These are phyloP conservation scores for Trichoderma breve DNA, from an alignment of 2,329 filamentous ascomycete species.

Conservation along the genomic window DNA sequence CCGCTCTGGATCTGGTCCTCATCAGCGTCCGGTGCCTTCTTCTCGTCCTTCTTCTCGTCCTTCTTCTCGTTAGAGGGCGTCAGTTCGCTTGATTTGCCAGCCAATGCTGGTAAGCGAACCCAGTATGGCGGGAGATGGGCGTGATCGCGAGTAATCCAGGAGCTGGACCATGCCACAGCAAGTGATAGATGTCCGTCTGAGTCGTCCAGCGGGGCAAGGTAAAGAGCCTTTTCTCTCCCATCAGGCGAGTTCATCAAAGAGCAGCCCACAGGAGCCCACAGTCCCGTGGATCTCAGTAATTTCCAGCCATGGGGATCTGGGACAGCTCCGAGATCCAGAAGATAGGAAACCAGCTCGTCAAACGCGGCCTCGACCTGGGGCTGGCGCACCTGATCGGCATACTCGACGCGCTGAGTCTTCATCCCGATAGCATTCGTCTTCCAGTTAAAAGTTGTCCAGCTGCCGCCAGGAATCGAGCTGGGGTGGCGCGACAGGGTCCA, in stretches of 20 bases:
- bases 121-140: slow-evolving; percentile 59
- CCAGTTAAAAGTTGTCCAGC: slow-evolving; percentile 67
- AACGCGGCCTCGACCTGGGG: slow-evolving; percentile 55
- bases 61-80: neutral
- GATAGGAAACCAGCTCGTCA: slow-evolving; percentile 59
- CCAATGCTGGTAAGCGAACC: slow-evolving; percentile 47
- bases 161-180: slow-evolving; percentile 53
- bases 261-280: slow-evolving; percentile 61
- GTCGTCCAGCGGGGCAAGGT: slow-evolving; percentile 55
- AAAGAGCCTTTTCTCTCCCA: slow-evolving; percentile 48
- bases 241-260: slow-evolving; percentile 54
- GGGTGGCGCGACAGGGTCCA: slow-evolving; percentile 54
- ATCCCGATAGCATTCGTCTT: slow-evolving; percentile 59
- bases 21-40: neutral
- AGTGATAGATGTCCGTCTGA: slow-evolving; percentile 60
- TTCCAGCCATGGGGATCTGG: slow-evolving; percentile 59
- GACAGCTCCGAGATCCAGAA: slow-evolving; percentile 62
- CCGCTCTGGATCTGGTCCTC: slow-evolving; percentile 16
- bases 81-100: neutral
- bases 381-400: slow-evolving; percentile 54
- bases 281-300: slow-evolving; percentile 53
- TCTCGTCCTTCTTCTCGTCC: neutral
- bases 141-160: slow-evolving; percentile 53
- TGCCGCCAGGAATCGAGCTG: slow-evolving; percentile 57
- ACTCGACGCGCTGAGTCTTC: slow-evolving; percentile 62